Conservation (phyloP, 2,329 filamentous ascomycete genomes). For the Purpureocillium lavendulum region DNA sequence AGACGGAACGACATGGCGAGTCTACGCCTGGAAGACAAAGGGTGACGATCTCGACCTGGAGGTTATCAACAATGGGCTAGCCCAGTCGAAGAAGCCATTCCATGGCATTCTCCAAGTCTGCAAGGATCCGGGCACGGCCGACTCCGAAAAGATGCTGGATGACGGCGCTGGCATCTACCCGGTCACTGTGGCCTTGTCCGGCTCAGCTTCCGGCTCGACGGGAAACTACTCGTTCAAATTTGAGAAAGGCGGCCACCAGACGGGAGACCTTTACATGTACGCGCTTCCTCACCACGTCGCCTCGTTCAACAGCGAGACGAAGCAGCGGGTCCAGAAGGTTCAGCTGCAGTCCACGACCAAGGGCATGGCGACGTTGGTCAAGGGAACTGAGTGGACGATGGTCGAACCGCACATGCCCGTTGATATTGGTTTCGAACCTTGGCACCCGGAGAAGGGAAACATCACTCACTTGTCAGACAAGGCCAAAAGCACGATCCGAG, state of each 20-base stretch:
- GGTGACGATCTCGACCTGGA: slow-evolving; percentile 58
- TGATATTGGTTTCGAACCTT: slow-evolving; percentile 71
- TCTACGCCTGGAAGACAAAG: slow-evolving; percentile 61
- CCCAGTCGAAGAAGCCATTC: slow-evolving; percentile 60
- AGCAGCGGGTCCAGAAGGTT: slow-evolving; percentile 43
- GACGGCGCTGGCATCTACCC: slow-evolving; percentile 68
- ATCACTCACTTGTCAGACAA: slow-evolving; percentile 37
- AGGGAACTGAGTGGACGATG: slow-evolving; percentile 70
- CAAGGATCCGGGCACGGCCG: slow-evolving; percentile 55
- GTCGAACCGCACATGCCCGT: slow-evolving; percentile 64
- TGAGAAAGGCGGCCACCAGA: slow-evolving; percentile 56
- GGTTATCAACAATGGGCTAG: slow-evolving; percentile 55
- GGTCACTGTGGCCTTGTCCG: slow-evolving; percentile 53
- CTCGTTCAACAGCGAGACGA: slow-evolving; percentile 57
- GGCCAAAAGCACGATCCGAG: slow-evolving; percentile 51
- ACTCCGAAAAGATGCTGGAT: slow-evolving; percentile 64
- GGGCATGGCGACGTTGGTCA: slow-evolving; percentile 65
- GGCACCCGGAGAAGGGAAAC: slow-evolving; percentile 48
- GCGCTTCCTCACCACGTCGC: slow-evolving; percentile 78
- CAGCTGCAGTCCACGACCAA: slow-evolving; percentile 77
- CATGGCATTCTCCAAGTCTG: slow-evolving; percentile 74
- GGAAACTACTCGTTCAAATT: slow-evolving; percentile 71
- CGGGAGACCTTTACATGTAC: slow-evolving; percentile 67
- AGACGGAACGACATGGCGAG: slow-evolving; percentile 67
- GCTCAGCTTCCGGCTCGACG: slow-evolving; percentile 44